Percentiles rank a stretch among this genome's conserved stretches.
These are phyloP conservation scores for Rhizopus sp. DNA, from an alignment of 371 early-diverging fungal species.

Conservation along the genomic window DNA sequence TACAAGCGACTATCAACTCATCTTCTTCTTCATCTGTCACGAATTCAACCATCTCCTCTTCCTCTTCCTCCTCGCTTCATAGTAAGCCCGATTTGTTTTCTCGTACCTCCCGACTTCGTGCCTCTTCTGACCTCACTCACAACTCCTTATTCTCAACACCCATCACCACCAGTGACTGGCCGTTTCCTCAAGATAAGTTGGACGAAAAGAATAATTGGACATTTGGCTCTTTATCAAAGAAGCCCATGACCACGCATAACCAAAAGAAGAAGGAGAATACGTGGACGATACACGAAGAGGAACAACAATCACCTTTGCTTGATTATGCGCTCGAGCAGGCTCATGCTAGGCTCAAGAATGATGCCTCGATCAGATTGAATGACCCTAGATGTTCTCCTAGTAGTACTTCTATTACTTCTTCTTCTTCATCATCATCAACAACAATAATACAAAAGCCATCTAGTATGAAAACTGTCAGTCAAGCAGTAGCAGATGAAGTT, in stretches of 20 bases:
- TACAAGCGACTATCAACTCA: constrained; percentile 30
- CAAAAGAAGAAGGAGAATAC: constrained; percentile 12
- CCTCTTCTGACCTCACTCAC: constrained; percentile 12
- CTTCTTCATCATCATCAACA: constrained; percentile 1
- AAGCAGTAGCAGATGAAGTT: not conserved
- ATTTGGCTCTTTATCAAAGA: constrained; percentile 32
- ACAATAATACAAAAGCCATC: not conserved
- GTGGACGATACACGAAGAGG: constrained; percentile 26
- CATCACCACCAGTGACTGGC: constrained; percentile 31
- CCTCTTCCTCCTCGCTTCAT: constrained; percentile 18
- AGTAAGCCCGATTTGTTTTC: constrained; percentile 18
- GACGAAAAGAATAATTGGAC: constrained; percentile 27
- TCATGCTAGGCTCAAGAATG: constrained; percentile 27
- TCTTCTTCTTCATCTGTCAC: constrained; percentile 13
- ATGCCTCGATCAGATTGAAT: not conserved
- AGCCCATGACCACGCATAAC: constrained; percentile 20
- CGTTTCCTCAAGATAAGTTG: constrained; percentile 21
- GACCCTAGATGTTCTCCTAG: not conserved
- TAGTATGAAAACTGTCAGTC: constrained; percentile 3
- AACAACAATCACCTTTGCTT: constrained; percentile 18
- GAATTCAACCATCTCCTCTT: constrained; percentile 18
- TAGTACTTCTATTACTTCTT: not conserved
- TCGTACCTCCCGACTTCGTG: constrained; percentile 12
- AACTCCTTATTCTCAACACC: constrained; percentile 17
- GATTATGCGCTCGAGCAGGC: constrained; percentile 39